Base-by-base conservation (phyloP, 1,139 yeast species). In the Debaryomyces udenii region DNA sequence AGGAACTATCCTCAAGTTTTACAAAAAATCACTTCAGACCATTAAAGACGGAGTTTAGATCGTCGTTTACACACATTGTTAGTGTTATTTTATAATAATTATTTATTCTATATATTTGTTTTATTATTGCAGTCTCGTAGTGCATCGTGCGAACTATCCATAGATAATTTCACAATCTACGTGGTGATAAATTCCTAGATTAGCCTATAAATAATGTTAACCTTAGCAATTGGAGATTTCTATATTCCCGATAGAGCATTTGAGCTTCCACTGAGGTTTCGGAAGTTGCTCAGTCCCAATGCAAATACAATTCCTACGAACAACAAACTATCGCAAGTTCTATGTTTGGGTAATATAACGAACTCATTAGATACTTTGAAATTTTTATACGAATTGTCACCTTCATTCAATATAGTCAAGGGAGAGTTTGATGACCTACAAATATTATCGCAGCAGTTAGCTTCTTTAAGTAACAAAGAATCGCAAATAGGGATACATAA, bases 161-260 rank as follows among this genome's bases (percentile, higher is more conserved):
- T 20, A 20, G 22, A 7, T 20, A 6, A 7, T 6, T 20, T 20
- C 7, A 6, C 5, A 20, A 5, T 20, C 7, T 20, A 6, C 7
- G 7, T 5, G 7, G 5, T 22, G 28, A 9, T 22, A 37, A 9
- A 29, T 26, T 11, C 22, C 7, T 16, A 6, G 27, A 6, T 10
- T 13, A 17, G 6, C 17, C 23, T 24, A 16, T n/a, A 17, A 16
- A 26, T 23, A 6, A 90, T 90, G 97, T 72, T 93, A 39, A 78
- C 93, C n/a, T 74, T 93, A 37, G 94, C 95, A 6, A 80, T 91
- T 50, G 96, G 96, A 7, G 98, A 93, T 59, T 72, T 93, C 10
- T 89, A 83, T 61, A 84, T 93, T 24, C 98, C 99, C 0, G 93
- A 89, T 47, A 70, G 98, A 51, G 85, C 94, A 10, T 72, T 79